phyloP scores from a whole-genome alignment of 2,329 filamentous ascomycete genomes.

The Blumeria hordei region DNA sequence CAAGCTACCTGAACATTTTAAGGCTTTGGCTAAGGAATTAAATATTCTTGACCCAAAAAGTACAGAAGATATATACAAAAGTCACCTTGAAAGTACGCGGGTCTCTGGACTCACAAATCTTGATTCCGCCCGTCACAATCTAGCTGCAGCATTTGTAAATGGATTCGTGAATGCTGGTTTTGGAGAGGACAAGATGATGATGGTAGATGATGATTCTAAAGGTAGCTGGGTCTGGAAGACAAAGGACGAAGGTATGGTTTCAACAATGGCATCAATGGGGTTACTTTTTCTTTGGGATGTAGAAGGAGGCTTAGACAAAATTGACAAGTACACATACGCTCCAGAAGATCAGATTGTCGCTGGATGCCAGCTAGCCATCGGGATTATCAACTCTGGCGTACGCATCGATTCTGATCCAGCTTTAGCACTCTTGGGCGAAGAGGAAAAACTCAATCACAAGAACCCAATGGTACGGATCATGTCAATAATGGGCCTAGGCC shows the following conservation, averaged over 20 bases:
- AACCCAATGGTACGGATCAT: conserved; percentile 56
- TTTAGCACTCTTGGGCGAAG: conserved; percentile 60
- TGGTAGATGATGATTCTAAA: conserved; percentile 69
- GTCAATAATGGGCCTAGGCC: conserved; percentile 84
- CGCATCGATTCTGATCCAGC: conserved; percentile 75
- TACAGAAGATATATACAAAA: conserved; percentile 98
- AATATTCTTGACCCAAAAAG: conserved; percentile 94
- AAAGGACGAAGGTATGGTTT: conserved; percentile 94
- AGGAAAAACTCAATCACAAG: conserved; percentile 56
- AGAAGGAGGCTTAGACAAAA: conserved; percentile 73
- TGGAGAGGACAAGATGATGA: conserved; percentile 92
- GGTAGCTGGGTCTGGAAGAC: conserved; percentile 98
- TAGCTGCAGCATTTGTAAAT: conserved; percentile 90
- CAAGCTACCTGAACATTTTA: conserved; percentile 77
- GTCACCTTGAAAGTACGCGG: conserved; percentile 83
- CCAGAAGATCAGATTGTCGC: conserved; percentile 68
- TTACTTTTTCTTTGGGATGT: conserved; percentile 86
- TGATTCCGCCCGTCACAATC: conserved; percentile 85
- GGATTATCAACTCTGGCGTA: conserved; percentile 87
- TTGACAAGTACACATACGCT: conserved; percentile 81
- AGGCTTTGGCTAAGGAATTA: conserved; percentile 76
- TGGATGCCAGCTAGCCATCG: conserved; percentile 76
- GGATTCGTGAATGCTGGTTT: conserved; percentile 92
- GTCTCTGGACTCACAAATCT: conserved; percentile 84
- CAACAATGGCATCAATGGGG: conserved; percentile 79